phyloP scores from a whole-genome alignment of 2,329 filamentous ascomycete species.

The Rhynchosporium agropyri region DNA sequence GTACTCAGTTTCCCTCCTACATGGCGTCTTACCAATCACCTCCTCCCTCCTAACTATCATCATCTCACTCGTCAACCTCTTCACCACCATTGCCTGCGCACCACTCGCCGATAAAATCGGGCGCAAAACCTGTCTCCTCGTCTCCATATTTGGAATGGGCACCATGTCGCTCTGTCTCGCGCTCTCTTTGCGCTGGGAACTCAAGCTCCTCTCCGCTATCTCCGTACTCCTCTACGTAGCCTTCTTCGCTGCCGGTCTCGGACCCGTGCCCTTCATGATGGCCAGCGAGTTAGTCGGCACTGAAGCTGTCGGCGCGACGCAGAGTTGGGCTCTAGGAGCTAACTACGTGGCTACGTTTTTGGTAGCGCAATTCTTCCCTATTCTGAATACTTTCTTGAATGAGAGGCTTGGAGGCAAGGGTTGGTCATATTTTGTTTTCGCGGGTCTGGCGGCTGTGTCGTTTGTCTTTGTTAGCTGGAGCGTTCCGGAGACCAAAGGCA shows the following conservation, averaged over 20 bases:
- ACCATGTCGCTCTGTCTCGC: constrained; percentile 75
- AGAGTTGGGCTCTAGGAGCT: constrained; percentile 82
- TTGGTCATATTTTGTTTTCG: constrained; percentile 91
- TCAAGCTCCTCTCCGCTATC: constrained; percentile 77
- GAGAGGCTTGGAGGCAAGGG: constrained; percentile 66
- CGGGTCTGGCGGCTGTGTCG: constrained; percentile 68
- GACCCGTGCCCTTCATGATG: constrained; percentile 93
- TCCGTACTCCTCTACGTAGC: constrained; percentile 84
- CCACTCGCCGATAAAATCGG: constrained; percentile 86
- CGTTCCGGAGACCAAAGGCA: constrained; percentile 89
- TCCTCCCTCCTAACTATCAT: constrained; percentile 84
- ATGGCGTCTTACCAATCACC: constrained; percentile 76
- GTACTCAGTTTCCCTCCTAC: constrained; percentile 92
- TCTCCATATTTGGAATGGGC: constrained; percentile 85
- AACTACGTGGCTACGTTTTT: constrained; percentile 92
- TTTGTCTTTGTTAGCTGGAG: constrained; percentile 70
- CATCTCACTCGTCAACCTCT: constrained; percentile 83
- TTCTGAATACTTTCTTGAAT: constrained; percentile 76
- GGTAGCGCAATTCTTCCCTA: constrained; percentile 92
- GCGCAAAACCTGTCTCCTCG: constrained; percentile 80
- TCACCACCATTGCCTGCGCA: constrained; percentile 79
- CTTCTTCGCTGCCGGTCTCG: constrained; percentile 87
- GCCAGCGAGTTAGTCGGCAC: constrained; percentile 87
- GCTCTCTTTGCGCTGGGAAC: constrained; percentile 72
- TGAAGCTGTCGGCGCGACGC: constrained; percentile 87